phyloP scores from a whole-genome alignment of 2,329 filamentous ascomycete species.

The Dactylonectria estremocensis region DNA sequence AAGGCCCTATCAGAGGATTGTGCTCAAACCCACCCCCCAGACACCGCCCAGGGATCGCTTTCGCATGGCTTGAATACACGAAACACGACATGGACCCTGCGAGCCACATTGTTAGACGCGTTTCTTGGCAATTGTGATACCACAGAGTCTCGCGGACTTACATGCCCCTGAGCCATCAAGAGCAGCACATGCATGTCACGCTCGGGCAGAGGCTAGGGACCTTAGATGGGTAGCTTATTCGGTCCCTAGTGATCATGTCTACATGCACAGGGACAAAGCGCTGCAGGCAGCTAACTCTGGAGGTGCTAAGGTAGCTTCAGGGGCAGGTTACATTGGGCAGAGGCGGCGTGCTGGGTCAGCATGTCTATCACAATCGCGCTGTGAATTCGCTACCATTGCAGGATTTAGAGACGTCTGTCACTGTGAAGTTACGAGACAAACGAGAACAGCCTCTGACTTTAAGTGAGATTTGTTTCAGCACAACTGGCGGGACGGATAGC shows the following conservation, averaged over 20 bases:
- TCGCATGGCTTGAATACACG: constrained; percentile 9
- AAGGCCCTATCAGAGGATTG: neutral
- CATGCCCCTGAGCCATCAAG: neutral
- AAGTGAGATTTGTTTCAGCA: neutral
- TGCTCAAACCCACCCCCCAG: neutral
- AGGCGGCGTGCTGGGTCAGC: too few relatives aligned
- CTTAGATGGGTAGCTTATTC: neutral
- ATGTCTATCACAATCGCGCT: neutral
- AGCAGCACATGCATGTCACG: neutral
- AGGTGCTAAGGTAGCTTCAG: neutral
- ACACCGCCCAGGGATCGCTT: neutral
- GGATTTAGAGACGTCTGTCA: neutral
- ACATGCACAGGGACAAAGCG: neutral
- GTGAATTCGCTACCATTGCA: neutral
- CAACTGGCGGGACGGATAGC: constrained; percentile 20
- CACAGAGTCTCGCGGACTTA: neutral
- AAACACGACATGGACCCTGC: constrained; percentile 8
- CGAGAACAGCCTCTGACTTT: neutral
- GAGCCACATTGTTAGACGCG: constrained; percentile 6
- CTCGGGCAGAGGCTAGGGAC: neutral
- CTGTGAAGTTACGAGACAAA: neutral
- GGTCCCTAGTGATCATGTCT: neutral
- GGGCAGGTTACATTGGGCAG: neutral
- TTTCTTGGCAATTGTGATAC: constrained; percentile 10
- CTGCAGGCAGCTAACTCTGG: neutral